Base-by-base conservation (phyloP, 106 monocot species). In the Alisma plantagoaquatica region DNA sequence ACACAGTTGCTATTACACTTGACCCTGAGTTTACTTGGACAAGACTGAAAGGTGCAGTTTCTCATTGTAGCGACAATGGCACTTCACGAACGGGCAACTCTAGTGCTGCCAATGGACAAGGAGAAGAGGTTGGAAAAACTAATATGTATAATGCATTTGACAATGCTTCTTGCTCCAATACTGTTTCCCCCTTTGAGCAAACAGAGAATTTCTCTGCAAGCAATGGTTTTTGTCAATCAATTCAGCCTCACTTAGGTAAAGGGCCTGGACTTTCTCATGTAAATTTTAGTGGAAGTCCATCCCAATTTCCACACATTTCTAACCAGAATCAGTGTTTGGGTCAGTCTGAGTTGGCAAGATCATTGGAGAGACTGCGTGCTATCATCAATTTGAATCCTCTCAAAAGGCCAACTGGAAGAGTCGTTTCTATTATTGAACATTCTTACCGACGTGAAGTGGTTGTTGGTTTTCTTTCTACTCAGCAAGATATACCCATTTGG, bases 331-430 rank as follows among this genome's bases (percentile, higher is more conserved):
- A 46, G 18, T 51, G n/a, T 51, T 49, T 41, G 61, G 70, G 60
- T 31, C 63, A 25, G 51, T 12, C 27, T 71, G 75, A 54, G 53
- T 35, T 57, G n/a, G 17, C 43, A 49, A 63, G 63, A 80, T 59
- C 80, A 41, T 25, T 94, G 29, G 70, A 55, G 14, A 75, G 75
- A 60, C 67, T 84, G 42, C 53, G 61, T 62, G 44, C 65, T 3
- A 51, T 84, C 56, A 42, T 88, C 31, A 73, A 41, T 54, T 76
- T 70, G 28, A 41, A 67, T 41, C 84, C 84, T 32, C 69, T 46
- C 49, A 96, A 78, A 74, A 69, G 94, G 23, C 94, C 94, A 18
- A 89, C 94, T 41, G 94, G 88, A 22, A 77, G 65, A 71, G 81
- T 96, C 23, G 33, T 96, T 29, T 59, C 88, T 43, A 81, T 89